These are phyloP conservation scores for Colletotrichum plurivorum DNA, from an alignment of 2,329 filamentous ascomycete species.

Conservation along the genomic window DNA sequence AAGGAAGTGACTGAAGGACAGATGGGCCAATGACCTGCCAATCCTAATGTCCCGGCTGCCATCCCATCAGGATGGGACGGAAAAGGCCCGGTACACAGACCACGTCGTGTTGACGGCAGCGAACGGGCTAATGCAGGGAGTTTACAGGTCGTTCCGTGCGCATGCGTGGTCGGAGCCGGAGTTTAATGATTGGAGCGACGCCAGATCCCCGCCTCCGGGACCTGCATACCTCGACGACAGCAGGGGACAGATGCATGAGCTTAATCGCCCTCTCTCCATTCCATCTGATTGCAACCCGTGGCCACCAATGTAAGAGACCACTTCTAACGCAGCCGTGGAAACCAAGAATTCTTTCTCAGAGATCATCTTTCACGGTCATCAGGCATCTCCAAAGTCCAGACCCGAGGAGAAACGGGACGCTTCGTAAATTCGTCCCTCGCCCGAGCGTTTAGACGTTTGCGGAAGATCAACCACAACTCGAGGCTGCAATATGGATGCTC, in stretches of 20 bases:
- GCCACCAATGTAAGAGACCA: constrained; percentile 11
- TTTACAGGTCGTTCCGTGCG: neutral
- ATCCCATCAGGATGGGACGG: neutral
- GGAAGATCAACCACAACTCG: constrained; percentile 12
- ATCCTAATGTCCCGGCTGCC: neutral
- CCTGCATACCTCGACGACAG: constrained; percentile 16
- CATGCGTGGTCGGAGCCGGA: neutral
- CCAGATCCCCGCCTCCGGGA: constrained; percentile 2
- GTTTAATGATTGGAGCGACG: neutral
- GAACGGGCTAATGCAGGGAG: constrained; percentile 36
- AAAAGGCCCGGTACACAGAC: constrained; percentile 12
- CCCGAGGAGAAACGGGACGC: neutral
- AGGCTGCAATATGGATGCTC: constrained; percentile 20
- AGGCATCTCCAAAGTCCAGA: neutral
- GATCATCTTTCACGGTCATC: too few relatives aligned
- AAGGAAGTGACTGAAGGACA: too few relatives aligned
- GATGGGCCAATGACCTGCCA: neutral
- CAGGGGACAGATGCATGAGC: constrained; percentile 23
- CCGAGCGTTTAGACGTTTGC: constrained; percentile 24
- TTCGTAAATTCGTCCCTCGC: neutral
- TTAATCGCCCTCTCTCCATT: constrained; percentile 27
- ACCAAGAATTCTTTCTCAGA: neutral
- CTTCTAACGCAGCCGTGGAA: neutral
- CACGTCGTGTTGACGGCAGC: neutral
- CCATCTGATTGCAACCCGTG: neutral